Evolutionary conservation across 768 basidiomycete species (phyloP).

Genomic region (Termitomyces sp.): DNA sequence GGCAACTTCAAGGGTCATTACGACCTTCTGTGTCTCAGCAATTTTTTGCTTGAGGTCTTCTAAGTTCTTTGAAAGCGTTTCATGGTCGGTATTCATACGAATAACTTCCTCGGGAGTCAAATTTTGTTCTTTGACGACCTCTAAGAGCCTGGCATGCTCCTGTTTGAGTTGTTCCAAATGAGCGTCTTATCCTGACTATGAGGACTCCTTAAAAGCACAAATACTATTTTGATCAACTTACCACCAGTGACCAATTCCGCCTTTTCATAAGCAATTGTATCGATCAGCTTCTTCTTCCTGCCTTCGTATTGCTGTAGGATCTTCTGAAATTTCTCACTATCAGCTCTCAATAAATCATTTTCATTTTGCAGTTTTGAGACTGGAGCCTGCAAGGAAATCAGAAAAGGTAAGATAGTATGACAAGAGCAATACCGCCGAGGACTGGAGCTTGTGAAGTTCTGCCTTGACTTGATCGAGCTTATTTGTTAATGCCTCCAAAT

Average conservation of each 20-base stretch:
- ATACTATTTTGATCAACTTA: slow-evolving; percentile 21
- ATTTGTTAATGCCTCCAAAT: slow-evolving; percentile 54
- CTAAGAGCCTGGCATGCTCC: slow-evolving; percentile 58
- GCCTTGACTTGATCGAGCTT: slow-evolving; percentile 38
- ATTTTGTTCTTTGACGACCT: slow-evolving; percentile 80
- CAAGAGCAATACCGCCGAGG: slow-evolving; percentile 44
- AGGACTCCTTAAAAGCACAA: not conserved
- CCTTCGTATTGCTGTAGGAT: slow-evolving; percentile 67
- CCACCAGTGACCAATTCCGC: slow-evolving; percentile 54
- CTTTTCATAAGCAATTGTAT: slow-evolving; percentile 63
- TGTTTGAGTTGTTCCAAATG: slow-evolving; percentile 57
- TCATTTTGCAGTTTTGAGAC: slow-evolving; percentile 57
- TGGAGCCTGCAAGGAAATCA: slow-evolving; percentile 39
- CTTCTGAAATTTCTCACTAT: slow-evolving; percentile 75
- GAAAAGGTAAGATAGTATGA: not conserved
- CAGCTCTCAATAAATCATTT: slow-evolving; percentile 59
- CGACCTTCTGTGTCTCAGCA: slow-evolving; percentile 61
- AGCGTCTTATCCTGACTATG: slow-evolving; percentile 33
- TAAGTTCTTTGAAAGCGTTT: slow-evolving; percentile 64
- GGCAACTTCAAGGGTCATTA: slow-evolving; percentile 80
- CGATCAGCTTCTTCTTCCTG: slow-evolving; percentile 61
- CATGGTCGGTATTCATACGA: slow-evolving; percentile 88
- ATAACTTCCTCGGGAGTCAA: slow-evolving; percentile 87
- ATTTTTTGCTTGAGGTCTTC: slow-evolving; percentile 76
- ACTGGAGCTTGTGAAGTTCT: slow-evolving; percentile 54